Base-by-base conservation (phyloP, 176 grass and related monocot genomes). In the Oryza punctata region DNA sequence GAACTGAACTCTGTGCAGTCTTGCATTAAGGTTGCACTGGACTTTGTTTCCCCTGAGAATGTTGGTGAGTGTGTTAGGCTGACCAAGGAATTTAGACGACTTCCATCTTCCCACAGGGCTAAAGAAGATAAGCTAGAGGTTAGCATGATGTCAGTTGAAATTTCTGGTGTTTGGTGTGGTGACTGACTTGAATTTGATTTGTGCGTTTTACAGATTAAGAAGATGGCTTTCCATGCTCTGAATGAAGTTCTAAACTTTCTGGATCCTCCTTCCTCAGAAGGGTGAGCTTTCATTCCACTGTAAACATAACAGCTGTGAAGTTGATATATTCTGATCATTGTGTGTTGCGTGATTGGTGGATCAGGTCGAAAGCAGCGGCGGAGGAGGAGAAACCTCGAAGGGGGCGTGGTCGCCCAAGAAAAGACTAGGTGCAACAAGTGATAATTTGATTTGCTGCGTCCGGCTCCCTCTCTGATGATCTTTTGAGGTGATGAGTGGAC, bases 61-160 rank as follows among this genome's bases (percentile, higher is more conserved):
- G 63, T 94, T 54, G 73, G 66, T 28, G 85, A 94, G 64, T 97
- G 94, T 75, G 47, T 94, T 35, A 84, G 81, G 30, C 60, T 97
- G 72, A 90, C 94, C 1, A 82, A 69, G 72, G 89, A 94, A 67
- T 97, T 94, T 81, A 86, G 94, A 41, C 43, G 84, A 26, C 89
- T 97, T 84, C 94, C 94, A 61, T 87, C 85, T 28, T 63, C 21
- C 60, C 94, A 97, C 82, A 87, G 27, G 79, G 91, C 89, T 45
- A 97, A 97, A 45, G 94, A 97, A 88, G 91, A 97, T 71, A 97
- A 92, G 50, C 68, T 97, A 28, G 89, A 92, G 87, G 94, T 94
- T 89, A 28, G 70, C 27, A 59, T 6, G 61, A 3, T 40, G 11
- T 37, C 26, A 16, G 9, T 35, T 72, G 28, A 12, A 38, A 18